Conservation (phyloP, 495 filamentous ascomycete genomes). For the Cudoniella acicularis region DNA sequence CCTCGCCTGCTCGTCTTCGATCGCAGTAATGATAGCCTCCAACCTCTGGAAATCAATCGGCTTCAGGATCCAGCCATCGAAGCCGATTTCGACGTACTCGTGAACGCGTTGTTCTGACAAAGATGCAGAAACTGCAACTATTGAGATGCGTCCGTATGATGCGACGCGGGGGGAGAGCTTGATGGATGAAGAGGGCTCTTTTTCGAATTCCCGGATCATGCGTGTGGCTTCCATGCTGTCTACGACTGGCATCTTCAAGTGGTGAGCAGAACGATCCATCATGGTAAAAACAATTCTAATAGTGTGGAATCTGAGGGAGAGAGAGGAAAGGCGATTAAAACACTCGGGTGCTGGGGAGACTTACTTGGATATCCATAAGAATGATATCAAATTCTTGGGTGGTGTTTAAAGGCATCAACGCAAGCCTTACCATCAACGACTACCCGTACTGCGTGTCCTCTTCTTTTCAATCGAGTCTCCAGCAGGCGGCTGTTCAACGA, state of each 20-base stretch:
- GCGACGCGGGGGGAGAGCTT: neutral
- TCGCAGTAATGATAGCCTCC: conserved; percentile 17
- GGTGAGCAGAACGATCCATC: too few relatives aligned
- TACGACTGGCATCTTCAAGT: conserved; percentile 88
- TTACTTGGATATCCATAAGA: conserved; percentile 84
- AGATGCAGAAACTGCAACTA: conserved; percentile 87
- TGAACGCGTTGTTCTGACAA: conserved; percentile 63
- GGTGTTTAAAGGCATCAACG: conserved; percentile 58
- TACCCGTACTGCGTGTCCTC: conserved; percentile 66
- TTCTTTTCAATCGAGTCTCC: conserved; percentile 75
- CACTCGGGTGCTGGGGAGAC: too few relatives aligned
- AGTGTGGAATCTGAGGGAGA: too few relatives aligned
- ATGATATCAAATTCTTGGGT: conserved; percentile 68
- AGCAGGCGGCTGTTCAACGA: conserved; percentile 86
- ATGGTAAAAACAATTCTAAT: too few relatives aligned
- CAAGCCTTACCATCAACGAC: conserved; percentile 86
- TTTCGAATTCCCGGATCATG: conserved; percentile 72
- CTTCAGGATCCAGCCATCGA: conserved; percentile 86
- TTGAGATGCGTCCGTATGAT: conserved; percentile 51
- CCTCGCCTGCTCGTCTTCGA: neutral
- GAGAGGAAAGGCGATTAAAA: too few relatives aligned
- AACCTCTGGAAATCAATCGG: conserved; percentile 68
- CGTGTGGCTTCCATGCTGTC: conserved; percentile 76
- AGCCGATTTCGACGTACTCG: conserved; percentile 72
- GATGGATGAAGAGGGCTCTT: conserved; percentile 37